Percentiles rank a stretch among this genome's conserved stretches.
Evolutionary conservation across 352 stramenopile genomes (phyloP).

Genomic region (Globisporangium emineosum): DNA sequence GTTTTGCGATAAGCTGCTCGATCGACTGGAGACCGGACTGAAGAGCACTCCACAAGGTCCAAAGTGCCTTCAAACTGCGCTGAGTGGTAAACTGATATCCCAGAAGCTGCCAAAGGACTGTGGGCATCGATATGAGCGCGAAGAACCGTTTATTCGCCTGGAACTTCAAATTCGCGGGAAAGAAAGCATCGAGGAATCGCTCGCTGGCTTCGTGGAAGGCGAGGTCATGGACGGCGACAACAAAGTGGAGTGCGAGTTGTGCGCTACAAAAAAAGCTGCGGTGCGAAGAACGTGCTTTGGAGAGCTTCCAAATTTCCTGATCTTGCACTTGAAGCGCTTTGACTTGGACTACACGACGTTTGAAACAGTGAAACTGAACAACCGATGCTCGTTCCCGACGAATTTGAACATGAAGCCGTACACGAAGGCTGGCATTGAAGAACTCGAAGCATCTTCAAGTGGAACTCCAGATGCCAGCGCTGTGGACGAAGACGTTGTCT

Average conservation of each 20-base stretch:
- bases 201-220: slow-evolving; percentile 96
- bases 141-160: slow-evolving; percentile 97
- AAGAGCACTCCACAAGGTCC: slow-evolving; percentile 88
- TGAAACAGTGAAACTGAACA: slow-evolving; percentile 99
- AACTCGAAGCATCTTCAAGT: slow-evolving; percentile 63
- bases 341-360: slow-evolving; percentile 99
- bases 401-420: slow-evolving; percentile 98
- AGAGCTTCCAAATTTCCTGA: slow-evolving; percentile 94
- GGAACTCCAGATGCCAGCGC: slow-evolving; percentile 27
- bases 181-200: slow-evolving; percentile 96
- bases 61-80: slow-evolving; percentile 66
- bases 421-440: slow-evolving; percentile 96
- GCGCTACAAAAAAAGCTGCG: slow-evolving; percentile 97
- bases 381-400: slow-evolving; percentile 96
- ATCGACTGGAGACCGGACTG: slow-evolving; percentile 95
- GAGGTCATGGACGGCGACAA: slow-evolving; percentile 99
- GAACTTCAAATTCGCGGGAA: slow-evolving; percentile 98
- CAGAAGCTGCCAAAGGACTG: slow-evolving; percentile 90
- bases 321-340: slow-evolving; percentile 99
- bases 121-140: slow-evolving; percentile 91
- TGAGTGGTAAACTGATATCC: slow-evolving; percentile 83
- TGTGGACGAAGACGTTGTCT: slow-evolving; percentile 51
- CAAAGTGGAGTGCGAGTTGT: slow-evolving; percentile 97
- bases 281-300: slow-evolving; percentile 95
- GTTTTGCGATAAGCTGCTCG: slow-evolving; percentile 98